These are phyloP conservation scores for Trametes meyenii DNA, from an alignment of 768 basidiomycete genomes.

Conservation along the genomic window DNA sequence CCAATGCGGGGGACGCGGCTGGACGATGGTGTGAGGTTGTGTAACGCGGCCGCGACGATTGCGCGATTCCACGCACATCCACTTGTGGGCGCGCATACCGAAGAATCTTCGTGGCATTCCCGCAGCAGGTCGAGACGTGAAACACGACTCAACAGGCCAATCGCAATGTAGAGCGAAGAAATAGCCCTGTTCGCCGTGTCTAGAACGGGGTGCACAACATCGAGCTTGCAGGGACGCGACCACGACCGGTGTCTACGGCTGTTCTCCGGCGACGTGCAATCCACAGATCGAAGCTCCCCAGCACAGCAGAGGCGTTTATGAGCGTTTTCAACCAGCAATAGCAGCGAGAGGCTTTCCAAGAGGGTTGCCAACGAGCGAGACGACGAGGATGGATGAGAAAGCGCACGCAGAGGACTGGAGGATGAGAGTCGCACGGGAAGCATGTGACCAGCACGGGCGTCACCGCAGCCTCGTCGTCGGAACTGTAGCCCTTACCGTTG, in stretches of 20 bases:
- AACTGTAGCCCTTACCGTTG: background rate
- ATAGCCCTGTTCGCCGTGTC: background rate
- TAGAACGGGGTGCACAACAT: background rate
- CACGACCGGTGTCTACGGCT: background rate
- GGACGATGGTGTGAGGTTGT: constrained; percentile 22
- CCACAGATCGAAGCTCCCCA: background rate
- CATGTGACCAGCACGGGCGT: constrained; percentile 18
- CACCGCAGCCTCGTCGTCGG: constrained; percentile 7
- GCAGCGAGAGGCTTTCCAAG: constrained; percentile 5
- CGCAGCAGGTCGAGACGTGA: background rate
- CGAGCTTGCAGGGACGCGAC: background rate
- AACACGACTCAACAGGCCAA: background rate
- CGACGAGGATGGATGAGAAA: background rate
- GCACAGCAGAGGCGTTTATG: background rate
- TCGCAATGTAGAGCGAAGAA: background rate
- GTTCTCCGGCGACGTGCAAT: background rate
- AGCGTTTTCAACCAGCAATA: background rate
- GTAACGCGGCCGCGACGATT: constrained; percentile 21
- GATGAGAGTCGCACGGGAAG: background rate
- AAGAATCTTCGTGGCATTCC: constrained; percentile 8
- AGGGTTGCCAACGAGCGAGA: background rate
- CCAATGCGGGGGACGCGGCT: constrained; percentile 5
- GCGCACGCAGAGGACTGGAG: background rate
- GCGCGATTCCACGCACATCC: constrained; percentile 22
- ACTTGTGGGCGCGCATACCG: constrained; percentile 5